Evolutionary conservation across 1,284 basidiomycete genomes (phyloP), one percentile per base, ranked within the genome.

Genomic region (Neolentinus lepideus): DNA sequence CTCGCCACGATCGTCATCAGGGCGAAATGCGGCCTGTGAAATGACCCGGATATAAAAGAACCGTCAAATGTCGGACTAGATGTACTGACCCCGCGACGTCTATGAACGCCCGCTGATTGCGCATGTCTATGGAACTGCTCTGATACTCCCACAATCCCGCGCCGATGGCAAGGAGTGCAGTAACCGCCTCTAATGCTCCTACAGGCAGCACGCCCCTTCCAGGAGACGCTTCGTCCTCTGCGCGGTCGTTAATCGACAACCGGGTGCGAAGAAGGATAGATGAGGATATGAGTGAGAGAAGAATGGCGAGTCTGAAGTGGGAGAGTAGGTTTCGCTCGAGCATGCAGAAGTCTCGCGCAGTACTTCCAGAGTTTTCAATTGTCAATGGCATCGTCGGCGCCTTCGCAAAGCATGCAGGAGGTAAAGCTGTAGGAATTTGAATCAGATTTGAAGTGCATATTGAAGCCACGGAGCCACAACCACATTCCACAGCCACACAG

Each of bases 311-410:
- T 62, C 81, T 84, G 55, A 85, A 58, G 64, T 89, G 82, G 0
- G 85, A 78, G 24, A 89, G 72, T 51, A 86, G 70, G 62, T 89
- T 89, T 53, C 86, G 75, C 67, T 89, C 86, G 10, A 89, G 75
- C 85, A 89, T 87, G 65, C 80, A 83, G 59, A 79, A 87, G 64
- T 89, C 86, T 61, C 87, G 75, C 12, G 83, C 83, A 14, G 74
- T 75, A 61, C 77, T 79, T 53, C 74, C 47, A 6, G 27, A 9
- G 22, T 50, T 50, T 11, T 50, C 24, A 29, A 50, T 29, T n/a
- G 22, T 22, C 16, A 50, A 26, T 3, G 47, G 47, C 47, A 50
- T 50, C 47, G 47, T 26, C 24, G 24, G 10, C 43, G n/a, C n/a
- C n/a, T n/a, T 46, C 43, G 43, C 24, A 16, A 4, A 46, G 43